Base-by-base conservation (phyloP, 768 basidiomycete species). In the Pleurotus eryngii region DNA sequence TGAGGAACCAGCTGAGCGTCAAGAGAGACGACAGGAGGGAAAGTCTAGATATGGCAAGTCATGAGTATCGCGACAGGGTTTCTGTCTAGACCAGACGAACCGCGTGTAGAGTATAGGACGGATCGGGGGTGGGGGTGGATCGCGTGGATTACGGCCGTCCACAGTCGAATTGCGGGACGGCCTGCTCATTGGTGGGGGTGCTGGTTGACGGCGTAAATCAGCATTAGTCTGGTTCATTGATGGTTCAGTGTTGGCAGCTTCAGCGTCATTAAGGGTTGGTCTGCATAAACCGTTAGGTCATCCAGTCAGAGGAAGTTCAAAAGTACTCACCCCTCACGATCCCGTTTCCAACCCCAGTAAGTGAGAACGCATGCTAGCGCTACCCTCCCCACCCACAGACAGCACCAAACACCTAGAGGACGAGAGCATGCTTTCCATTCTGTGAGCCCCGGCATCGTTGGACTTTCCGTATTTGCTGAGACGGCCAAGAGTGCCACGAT, bases 1-100 rank as follows among this genome's bases (percentile, higher is more conserved):
- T 86, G 24, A 93, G 68, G 63, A 93, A 93, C 89, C 92, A 94
- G 56, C 80, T 84, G 7, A 93, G 66, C n/a, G 87, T 88, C 57
- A 90, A 67, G 57, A 90, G 68, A 17, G 90, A 87, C 14, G 81
- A 81, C 63, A 89, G 71, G 55, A 87, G 75, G 1, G 85, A 82
- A 53, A 90, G 65, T 43, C 89, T 87, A 57, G 35, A 57, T 38
- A 30, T 42, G 15, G 18, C 14, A 40, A 15, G 30, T 35, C 30
- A 35, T 50, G 49, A 63, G 58, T 56, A 58, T 65, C 57, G 69
- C 61, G 18, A 57, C 63, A 14, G 20, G 26, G 9, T 47, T 56
- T 66, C 65, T 63, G 51, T 63, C 65, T 38, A 62, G 62, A 47
- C 63, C 55, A 42, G 56, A 62, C 73, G 53, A 40, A 78, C 78